Base-by-base conservation (phyloP, 2,329 filamentous ascomycete species). In the Hypocreales sp. region DNA sequence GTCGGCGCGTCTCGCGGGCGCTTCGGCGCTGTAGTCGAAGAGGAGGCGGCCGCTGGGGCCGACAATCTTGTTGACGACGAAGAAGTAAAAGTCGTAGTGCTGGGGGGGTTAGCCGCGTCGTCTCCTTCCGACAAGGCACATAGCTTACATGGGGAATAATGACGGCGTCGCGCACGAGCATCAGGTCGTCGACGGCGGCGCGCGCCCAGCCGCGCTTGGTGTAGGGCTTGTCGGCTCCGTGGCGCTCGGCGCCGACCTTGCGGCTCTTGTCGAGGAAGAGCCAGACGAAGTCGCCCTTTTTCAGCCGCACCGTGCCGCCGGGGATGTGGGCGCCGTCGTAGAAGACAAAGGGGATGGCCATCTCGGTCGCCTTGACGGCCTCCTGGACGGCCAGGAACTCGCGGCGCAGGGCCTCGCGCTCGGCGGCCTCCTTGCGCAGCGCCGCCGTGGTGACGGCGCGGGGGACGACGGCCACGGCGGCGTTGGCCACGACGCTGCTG, bases 81-180 rank as follows among this genome's bases (percentile, higher is more conserved):
- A 95, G 56, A 87, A 90, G 51, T 95, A 90, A 48, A 98, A 84
- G 38, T 95, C 87, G 47, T 92, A 94, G 53, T 98, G 90, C 83
- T 95, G 46, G 4, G 26, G 12, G 30, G 10, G 7, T 15, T 10
- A 27, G 20, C 23, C 20, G 18, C 15, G 15, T 16, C 11, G 19
- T 24, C 15, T 24, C 15, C 8, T 22, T 16, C 22, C 11, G 13
- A 12, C 5, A 22, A 12, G 15, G 4, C 20, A 12, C 10, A 23
- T 13, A 9, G 72, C 79, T 63, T 59, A 92, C 86, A 62, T 93
- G 90, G 32, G 90, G 87, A 40, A 98, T 73, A 30, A 98, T 94
- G 25, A 95, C 67, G 31, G 84, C 81, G 10, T 83, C 84, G 44
- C 83, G 67, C 7, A 98, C 86, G 32, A 94, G 64, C 73, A 98